Conservation (phyloP, 345 rosid species). For the Eucalyptus melliodora region DNA sequence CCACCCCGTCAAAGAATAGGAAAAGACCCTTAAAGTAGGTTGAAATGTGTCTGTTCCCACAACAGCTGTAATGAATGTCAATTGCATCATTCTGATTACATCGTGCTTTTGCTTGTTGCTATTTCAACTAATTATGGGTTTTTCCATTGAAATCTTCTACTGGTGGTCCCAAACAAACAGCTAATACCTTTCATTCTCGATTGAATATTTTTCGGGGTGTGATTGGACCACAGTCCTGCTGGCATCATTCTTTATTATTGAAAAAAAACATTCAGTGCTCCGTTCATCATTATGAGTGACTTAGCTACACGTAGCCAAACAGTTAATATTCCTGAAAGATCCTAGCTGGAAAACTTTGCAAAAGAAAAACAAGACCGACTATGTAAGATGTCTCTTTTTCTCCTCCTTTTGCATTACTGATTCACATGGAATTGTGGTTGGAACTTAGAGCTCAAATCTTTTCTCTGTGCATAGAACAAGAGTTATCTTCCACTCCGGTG, state of each 20-base stretch:
- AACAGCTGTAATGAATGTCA: neutral
- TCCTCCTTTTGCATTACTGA: neutral
- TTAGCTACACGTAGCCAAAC: neutral
- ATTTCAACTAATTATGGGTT: neutral
- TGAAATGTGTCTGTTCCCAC: neutral
- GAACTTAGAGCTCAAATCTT: neutral
- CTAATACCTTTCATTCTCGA: neutral
- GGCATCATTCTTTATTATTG: conserved; percentile 5
- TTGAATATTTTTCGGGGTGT: neutral
- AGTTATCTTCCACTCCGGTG: neutral
- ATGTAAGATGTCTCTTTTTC: neutral
- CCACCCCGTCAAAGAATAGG: neutral
- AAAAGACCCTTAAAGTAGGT: neutral
- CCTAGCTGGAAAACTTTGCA: neutral
- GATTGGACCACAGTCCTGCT: conserved; percentile 9
- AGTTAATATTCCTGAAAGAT: neutral
- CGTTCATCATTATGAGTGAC: neutral
- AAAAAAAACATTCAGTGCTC: neutral
- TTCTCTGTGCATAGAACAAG: neutral
- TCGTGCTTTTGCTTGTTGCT: neutral
- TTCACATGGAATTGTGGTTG: neutral
- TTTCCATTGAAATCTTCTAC: neutral
- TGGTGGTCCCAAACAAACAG: conserved; percentile 8
- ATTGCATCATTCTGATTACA: neutral
- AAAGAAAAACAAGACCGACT: neutral